phyloP scores from a whole-genome alignment of 2,329 filamentous ascomycete genomes.

The Nothophoma quercina region DNA sequence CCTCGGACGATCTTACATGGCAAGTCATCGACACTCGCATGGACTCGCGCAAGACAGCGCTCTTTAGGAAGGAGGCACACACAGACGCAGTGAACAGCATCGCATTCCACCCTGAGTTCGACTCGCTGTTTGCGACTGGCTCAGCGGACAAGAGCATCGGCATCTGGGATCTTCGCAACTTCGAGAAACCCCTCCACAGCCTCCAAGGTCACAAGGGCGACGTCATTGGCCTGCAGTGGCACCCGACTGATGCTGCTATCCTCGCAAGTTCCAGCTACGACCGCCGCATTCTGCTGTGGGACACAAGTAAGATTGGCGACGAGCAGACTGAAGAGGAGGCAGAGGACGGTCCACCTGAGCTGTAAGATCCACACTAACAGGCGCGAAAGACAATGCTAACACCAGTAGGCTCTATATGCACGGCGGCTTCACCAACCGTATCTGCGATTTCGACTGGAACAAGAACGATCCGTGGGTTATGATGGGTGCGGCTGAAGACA shows the following conservation, averaged over 20 bases:
- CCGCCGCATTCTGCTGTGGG: conserved; percentile 94
- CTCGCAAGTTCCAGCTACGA: conserved; percentile 93
- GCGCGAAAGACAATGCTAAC: conserved; percentile 18
- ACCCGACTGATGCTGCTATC: conserved; percentile 87
- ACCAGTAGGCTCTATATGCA: conserved; percentile 87
- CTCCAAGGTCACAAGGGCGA: conserved; percentile 88
- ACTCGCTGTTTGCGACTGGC: conserved; percentile 88
- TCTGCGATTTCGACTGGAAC: conserved; percentile 98
- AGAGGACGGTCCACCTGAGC: conserved; percentile 91
- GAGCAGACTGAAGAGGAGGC: conserved; percentile 95
- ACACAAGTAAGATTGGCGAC: conserved; percentile 87
- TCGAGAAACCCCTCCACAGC: conserved; percentile 88
- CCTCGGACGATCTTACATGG: conserved; percentile 93
- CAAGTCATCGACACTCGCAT: conserved; percentile 89
- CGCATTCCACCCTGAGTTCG: conserved; percentile 90
- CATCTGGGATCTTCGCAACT: conserved; percentile 92
- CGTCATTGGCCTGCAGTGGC: conserved; percentile 93
- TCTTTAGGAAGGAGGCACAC: conserved; percentile 78
- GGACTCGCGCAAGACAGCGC: conserved; percentile 69
- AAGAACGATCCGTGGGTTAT: conserved; percentile 96
- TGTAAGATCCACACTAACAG: conserved; percentile 68
- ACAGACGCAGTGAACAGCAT: conserved; percentile 94
- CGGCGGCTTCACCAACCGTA: conserved; percentile 94
- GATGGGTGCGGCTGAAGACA: conserved; percentile 94
- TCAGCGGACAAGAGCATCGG: conserved; percentile 95